Percentiles rank a stretch among this genome's conserved stretches.
Conservation (phyloP, 139 green algal species). For the Pedinophyceae sp. region DNA sequence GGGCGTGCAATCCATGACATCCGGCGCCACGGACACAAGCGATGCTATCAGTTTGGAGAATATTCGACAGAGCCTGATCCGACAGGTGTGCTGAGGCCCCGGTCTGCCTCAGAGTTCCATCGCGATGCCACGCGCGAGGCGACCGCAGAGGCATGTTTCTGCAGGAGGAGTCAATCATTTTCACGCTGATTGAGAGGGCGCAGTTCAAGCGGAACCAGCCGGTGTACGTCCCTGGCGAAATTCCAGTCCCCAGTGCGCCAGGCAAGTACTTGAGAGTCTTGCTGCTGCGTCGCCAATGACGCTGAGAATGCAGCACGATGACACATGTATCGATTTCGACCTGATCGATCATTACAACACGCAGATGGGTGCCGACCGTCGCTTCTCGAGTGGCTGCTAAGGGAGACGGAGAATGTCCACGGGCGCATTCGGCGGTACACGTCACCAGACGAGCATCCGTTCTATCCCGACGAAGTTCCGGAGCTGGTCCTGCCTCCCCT, state of each 20-base stretch:
- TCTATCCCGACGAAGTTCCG: conserved; percentile 60
- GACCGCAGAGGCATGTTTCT: conserved; percentile 57
- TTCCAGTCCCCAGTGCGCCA: conserved; percentile 49
- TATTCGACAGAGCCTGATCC: too few species aligned
- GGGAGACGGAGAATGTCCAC: conserved; percentile 79
- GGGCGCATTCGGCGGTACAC: conserved; percentile 83
- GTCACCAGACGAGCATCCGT: conserved; percentile 83
- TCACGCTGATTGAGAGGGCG: conserved; percentile 81
- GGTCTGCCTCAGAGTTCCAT: too few species aligned
- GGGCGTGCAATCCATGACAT: too few species aligned
- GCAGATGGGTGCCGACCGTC: neutral
- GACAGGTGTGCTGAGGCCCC: too few species aligned
- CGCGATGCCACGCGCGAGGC: too few species aligned
- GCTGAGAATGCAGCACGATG: too few species aligned
- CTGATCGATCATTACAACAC: too few species aligned
- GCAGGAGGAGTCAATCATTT: conserved; percentile 98
- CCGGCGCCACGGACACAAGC: too few species aligned
- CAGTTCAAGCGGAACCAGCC: conserved; percentile 73
- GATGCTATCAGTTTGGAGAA: too few species aligned
- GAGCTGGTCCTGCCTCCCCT: conserved; percentile 43
- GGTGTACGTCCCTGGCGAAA: conserved; percentile 53
- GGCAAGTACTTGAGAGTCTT: too few species aligned
- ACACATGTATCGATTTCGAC: too few species aligned
- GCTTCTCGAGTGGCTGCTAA: neutral
- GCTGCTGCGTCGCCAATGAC: too few species aligned